Percentiles rank a stretch among this genome's conserved stretches.
phyloP scores from a whole-genome alignment of 257 asterid genomes.

The Voacanga thouarsii region DNA sequence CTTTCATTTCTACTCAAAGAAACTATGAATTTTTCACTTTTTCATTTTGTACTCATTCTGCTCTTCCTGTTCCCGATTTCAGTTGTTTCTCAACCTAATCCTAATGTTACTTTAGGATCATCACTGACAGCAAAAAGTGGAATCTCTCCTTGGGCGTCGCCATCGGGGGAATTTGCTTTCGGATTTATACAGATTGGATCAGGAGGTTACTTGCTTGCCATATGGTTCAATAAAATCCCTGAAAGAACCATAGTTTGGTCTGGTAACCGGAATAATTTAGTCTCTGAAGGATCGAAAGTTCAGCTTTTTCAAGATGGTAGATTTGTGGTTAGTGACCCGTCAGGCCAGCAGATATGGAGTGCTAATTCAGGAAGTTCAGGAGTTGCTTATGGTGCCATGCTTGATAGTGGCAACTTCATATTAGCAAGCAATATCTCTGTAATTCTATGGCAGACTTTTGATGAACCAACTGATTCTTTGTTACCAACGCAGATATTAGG shows the following conservation, averaged over 20 bases:
- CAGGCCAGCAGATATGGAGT: slow-evolving; percentile 9
- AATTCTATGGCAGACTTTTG: slow-evolving; percentile 18
- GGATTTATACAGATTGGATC: background rate
- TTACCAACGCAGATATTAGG: slow-evolving; percentile 10
- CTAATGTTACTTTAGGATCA: slow-evolving; percentile 11
- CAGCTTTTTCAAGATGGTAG: slow-evolving; percentile 8
- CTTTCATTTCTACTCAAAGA: no score
- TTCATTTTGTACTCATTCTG: background rate
- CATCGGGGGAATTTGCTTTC: slow-evolving; percentile 19
- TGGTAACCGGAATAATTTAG: slow-evolving; percentile 13
- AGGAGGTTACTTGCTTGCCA: slow-evolving; percentile 12
- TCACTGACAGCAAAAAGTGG: slow-evolving; percentile 9
- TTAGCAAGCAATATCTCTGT: background rate
- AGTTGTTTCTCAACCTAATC: background rate
- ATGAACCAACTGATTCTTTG: slow-evolving; percentile 11
- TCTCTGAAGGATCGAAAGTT: slow-evolving; percentile 6
- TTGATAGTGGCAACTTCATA: slow-evolving; percentile 16
- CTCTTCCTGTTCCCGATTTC: background rate
- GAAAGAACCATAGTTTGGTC: slow-evolving; percentile 22
- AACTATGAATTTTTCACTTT: background rate
- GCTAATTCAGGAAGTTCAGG: slow-evolving; percentile 2
- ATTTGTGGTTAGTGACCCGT: slow-evolving; percentile 1
- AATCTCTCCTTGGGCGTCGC: slow-evolving; percentile 8
- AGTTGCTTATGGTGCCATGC: slow-evolving; percentile 15
- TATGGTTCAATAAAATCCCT: slow-evolving; percentile 21